Conservation (phyloP, 2,329 filamentous ascomycete genomes). For the Cryphonectria nitschkei region DNA sequence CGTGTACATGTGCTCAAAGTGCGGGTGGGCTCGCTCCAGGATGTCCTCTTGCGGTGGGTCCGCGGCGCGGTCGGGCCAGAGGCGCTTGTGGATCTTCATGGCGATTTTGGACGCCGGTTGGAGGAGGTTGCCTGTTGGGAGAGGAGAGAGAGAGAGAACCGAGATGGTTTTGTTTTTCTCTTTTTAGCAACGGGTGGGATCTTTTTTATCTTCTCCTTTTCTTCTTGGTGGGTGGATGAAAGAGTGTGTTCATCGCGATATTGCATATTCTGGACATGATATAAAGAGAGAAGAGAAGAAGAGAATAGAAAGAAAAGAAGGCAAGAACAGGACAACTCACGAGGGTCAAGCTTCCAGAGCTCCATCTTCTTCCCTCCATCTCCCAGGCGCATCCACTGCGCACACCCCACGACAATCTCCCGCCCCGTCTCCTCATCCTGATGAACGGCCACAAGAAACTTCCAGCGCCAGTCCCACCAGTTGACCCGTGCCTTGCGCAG, state of each 20-base stretch:
- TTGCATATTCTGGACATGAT: too few relatives aligned
- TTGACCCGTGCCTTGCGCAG: slow-evolving; percentile 35
- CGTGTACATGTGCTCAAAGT: slow-evolving; percentile 2
- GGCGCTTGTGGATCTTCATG: slow-evolving; percentile 14
- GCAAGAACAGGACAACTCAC: slow-evolving; percentile 20
- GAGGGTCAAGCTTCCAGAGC: slow-evolving; percentile 30
- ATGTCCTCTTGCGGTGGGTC: slow-evolving; percentile 14
- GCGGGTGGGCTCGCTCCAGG: slow-evolving; percentile 13
- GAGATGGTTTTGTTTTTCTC: not conserved
- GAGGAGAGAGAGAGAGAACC: not conserved
- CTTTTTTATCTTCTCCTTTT: too few relatives aligned
- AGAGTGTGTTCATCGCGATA: not conserved
- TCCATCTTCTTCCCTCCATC: slow-evolving; percentile 30
- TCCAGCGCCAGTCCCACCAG: slow-evolving; percentile 37
- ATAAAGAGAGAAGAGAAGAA: too few relatives aligned
- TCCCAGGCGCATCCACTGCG: slow-evolving; percentile 34
- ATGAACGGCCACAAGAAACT: slow-evolving; percentile 36
- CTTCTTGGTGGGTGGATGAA: too few relatives aligned
- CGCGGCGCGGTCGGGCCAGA: slow-evolving; percentile 13
- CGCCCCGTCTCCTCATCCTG: slow-evolving; percentile 23
- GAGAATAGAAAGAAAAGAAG: too few relatives aligned
- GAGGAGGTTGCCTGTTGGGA: slow-evolving; percentile 30
- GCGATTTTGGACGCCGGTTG: not conserved
- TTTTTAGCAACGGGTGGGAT: not conserved
- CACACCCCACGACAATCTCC: slow-evolving; percentile 33